These are phyloP conservation scores for Paraconiothyrium sp. DNA, from an alignment of 2,329 filamentous ascomycete genomes.

Conservation along the genomic window DNA sequence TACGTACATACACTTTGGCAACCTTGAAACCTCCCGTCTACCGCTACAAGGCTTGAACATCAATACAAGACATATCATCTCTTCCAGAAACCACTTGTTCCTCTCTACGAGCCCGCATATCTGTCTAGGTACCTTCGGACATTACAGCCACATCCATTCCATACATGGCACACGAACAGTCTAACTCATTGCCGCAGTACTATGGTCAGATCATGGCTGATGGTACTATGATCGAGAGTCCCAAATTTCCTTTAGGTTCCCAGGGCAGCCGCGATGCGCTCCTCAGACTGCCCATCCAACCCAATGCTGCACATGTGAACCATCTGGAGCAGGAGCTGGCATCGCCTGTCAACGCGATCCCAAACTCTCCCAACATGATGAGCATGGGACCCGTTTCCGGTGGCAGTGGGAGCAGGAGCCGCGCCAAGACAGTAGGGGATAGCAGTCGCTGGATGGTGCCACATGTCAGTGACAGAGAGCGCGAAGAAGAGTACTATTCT, in stretches of 20 bases:
- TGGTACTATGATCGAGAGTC: conserved; percentile 40
- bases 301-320: conserved; percentile 37
- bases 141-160: conserved; percentile 7
- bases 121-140: conserved; percentile 19
- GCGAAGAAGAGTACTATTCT: conserved; percentile 18
- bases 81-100: conserved; percentile 7
- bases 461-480: conserved; percentile 14
- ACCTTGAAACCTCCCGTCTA: background rate
- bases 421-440: conserved; percentile 23
- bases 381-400: conserved; percentile 12
- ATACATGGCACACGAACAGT: conserved; percentile 34
- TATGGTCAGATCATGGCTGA: conserved; percentile 43
- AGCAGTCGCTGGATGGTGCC: conserved; percentile 20
- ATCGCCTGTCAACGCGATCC: conserved; percentile 20
- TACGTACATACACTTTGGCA: background rate
- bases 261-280: conserved; percentile 40
- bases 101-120: conserved; percentile 14
- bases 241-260: conserved; percentile 26
- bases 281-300: conserved; percentile 40
- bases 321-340: conserved; percentile 16
- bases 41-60: background rate
- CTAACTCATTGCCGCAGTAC: conserved; percentile 33
- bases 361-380: conserved; percentile 15
- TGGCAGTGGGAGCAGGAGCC: conserved; percentile 18
- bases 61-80: conserved; percentile 7